Evolutionary conservation across 805 yeast species (phyloP).

Genomic region (Candida stauntonica): DNA sequence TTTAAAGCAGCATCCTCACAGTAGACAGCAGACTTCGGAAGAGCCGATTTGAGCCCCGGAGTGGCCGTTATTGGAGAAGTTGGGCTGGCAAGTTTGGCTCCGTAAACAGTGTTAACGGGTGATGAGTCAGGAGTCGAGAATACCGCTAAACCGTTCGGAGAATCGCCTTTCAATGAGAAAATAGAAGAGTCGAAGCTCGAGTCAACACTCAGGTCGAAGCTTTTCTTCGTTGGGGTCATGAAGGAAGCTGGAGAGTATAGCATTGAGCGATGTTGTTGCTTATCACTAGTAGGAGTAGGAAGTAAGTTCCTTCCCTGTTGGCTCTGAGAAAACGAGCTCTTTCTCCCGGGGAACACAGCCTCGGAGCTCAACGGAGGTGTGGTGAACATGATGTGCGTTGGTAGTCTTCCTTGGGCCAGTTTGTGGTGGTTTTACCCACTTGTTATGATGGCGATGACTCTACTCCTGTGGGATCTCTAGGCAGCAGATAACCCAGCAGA

Average conservation of each 20-base stretch:
- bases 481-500: too few relatives aligned
- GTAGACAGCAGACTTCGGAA: conserved; percentile 3
- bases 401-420: too few relatives aligned
- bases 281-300: conserved; percentile 1
- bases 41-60: background rate
- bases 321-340: background rate
- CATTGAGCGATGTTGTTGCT: background rate
- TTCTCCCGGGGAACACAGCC: background rate
- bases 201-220: background rate
- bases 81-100: background rate
- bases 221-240: conserved; percentile 2
- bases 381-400: conserved; percentile 10
- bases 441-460: too few relatives aligned
- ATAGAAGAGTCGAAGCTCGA: conserved; percentile 4
- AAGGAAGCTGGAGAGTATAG: background rate
- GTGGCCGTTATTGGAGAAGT: conserved; percentile 3
- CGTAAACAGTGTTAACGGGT: conserved; percentile 2
- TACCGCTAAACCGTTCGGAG: background rate
- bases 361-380: conserved; percentile 9
- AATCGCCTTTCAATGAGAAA: too few relatives aligned
- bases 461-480: too few relatives aligned
- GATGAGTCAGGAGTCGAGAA: conserved; percentile 3
- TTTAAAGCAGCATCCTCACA: conserved; percentile 1
- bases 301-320: background rate
- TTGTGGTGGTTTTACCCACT: too few relatives aligned